Conservation (phyloP, 345 rosid genomes). For the Gossypium turneri region DNA sequence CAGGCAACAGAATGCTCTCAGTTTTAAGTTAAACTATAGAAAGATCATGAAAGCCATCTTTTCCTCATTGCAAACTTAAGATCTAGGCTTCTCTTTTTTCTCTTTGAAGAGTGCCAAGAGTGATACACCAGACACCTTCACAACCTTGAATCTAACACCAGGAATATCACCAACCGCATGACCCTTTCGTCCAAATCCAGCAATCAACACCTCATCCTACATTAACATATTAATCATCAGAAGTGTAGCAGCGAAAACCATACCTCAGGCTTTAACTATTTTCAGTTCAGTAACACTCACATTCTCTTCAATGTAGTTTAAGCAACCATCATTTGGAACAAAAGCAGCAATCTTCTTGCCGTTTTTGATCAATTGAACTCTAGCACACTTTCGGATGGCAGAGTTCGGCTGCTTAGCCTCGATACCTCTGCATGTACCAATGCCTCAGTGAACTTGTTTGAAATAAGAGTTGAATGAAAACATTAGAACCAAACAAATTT, state of each 20-base stretch:
- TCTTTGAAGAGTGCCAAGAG: conserved; percentile 46
- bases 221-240: not conserved
- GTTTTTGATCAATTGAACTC: conserved; percentile 5
- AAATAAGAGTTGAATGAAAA: not conserved
- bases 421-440: not conserved
- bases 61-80: conserved; percentile 17
- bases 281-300: not conserved
- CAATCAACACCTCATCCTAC: conserved; percentile 73
- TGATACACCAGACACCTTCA: conserved; percentile 16
- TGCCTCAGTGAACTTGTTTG: not conserved
- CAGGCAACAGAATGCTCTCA: not conserved
- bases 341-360: conserved; percentile 5
- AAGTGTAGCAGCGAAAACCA: not conserved
- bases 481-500: not conserved
- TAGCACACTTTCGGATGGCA: conserved; percentile 1
- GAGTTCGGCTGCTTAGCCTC: conserved; percentile 3
- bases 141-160: conserved; percentile 70
- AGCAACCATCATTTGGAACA: not conserved
- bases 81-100: conserved; percentile 53
- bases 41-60: not conserved
- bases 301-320: conserved; percentile 6
- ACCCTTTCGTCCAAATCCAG: conserved; percentile 76
- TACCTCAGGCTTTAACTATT: not conserved
- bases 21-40: conserved; percentile 5
- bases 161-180: conserved; percentile 88